phyloP scores from a whole-genome alignment of 225 moss, liverwort and hornwort genomes.

The Pseudisothecium myosuroides region DNA sequence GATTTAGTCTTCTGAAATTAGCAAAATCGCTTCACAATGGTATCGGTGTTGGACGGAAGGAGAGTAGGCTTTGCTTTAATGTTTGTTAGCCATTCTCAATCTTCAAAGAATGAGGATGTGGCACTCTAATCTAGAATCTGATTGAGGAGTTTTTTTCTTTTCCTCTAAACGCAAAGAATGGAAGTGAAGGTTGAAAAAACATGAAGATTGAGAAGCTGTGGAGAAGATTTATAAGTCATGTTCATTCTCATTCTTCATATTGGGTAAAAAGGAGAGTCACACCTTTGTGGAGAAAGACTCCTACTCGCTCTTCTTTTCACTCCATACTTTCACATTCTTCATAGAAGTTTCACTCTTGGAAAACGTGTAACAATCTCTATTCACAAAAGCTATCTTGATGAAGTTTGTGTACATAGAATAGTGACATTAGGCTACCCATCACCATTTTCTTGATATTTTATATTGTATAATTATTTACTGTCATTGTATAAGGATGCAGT shows the following conservation, averaged over 20 bases:
- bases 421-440: no score
- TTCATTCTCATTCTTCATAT: background rate
- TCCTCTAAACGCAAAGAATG: fast-evolving
- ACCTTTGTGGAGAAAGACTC: background rate
- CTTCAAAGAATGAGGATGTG: fast-evolving
- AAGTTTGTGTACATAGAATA: fast-evolving
- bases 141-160: background rate
- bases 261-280: fast-evolving
- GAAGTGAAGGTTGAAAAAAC: background rate
- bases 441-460: background rate
- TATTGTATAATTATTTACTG: background rate
- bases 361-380: background rate
- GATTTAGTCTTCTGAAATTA: background rate
- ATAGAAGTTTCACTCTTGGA: no score
- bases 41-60: background rate
- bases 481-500: fast-evolving
- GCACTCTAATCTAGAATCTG: no score
- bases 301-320: background rate
- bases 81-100: background rate
- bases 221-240: background rate
- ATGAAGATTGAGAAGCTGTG: background rate
- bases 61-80: background rate
- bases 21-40: background rate
- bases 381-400: background rate
- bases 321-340: background rate